These are phyloP conservation scores for Euclidium syriacum DNA, from an alignment of 345 rosid genomes.

Conservation along the genomic window DNA sequence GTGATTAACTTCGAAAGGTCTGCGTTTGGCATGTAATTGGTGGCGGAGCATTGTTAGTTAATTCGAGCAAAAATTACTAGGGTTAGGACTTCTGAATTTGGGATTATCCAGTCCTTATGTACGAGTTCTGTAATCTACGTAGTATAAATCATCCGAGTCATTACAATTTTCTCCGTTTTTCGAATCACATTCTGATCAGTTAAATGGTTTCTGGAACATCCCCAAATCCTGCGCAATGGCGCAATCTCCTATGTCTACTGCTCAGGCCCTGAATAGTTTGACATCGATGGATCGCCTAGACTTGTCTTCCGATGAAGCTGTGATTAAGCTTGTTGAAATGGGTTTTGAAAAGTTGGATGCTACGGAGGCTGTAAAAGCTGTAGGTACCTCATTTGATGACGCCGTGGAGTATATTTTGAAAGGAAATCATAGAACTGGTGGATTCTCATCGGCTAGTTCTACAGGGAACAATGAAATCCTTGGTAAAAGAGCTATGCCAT, in stretches of 20 bases:
- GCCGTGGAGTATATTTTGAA: slow-evolving; percentile 54
- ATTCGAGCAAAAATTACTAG: not conserved
- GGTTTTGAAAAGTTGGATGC: slow-evolving; percentile 57
- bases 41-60: not conserved
- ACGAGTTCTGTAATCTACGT: not conserved
- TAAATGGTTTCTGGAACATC: not conserved
- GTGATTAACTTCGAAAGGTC: not conserved
- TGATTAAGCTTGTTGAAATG: slow-evolving; percentile 56
- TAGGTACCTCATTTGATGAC: slow-evolving; percentile 50
- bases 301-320: slow-evolving; percentile 28
- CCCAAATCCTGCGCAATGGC: not conserved
- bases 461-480: slow-evolving; percentile 19
- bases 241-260: not conserved
- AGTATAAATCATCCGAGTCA: not conserved
- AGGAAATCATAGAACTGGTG: slow-evolving; percentile 24
- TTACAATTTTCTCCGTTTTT: not conserved
- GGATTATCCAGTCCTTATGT: not conserved
- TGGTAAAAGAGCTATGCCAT: slow-evolving; percentile 31
- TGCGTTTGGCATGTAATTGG: not conserved
- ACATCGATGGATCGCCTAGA: slow-evolving; percentile 30
- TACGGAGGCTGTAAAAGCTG: slow-evolving; percentile 50
- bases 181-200: not conserved
- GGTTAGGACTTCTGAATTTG: not conserved
- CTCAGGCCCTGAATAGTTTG: not conserved
- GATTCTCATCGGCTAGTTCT: slow-evolving; percentile 30